Conservation (phyloP, 306 rosid species). For the Fragaria ananassa region DNA sequence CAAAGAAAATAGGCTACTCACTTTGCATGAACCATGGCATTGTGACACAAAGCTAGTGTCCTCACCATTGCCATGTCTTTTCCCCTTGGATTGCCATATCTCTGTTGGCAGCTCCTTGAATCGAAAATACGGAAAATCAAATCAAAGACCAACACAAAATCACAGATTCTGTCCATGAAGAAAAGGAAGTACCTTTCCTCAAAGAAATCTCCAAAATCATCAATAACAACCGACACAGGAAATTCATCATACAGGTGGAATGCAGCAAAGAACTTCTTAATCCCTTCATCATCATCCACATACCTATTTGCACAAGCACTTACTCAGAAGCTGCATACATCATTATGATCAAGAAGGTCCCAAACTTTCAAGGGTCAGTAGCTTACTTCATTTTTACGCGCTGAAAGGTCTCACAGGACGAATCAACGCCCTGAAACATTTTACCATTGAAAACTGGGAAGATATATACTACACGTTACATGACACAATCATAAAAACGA, state of each 20-base stretch:
- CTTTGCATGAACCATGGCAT: slow-evolving; percentile 72
- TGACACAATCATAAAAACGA: background rate
- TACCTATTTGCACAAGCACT: slow-evolving; percentile 38
- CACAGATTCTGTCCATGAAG: background rate
- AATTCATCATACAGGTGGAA: slow-evolving; percentile 60
- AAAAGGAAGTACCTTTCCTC: slow-evolving; percentile 44
- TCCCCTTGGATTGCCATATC: slow-evolving; percentile 60
- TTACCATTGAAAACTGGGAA: background rate
- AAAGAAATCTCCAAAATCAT: slow-evolving; percentile 83
- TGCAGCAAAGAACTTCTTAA: slow-evolving; percentile 83
- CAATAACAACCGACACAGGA: slow-evolving; percentile 68
- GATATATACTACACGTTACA: background rate
- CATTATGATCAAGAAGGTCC: background rate
- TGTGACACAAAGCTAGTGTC: slow-evolving; percentile 74
- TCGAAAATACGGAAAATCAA: background rate
- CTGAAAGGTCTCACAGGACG: slow-evolving; percentile 57
- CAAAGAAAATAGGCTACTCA: slow-evolving; percentile 24
- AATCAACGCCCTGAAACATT: slow-evolving; percentile 56
- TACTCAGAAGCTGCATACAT: background rate
- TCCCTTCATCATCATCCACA: slow-evolving; percentile 67
- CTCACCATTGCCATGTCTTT: slow-evolving; percentile 86
- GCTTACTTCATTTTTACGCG: slow-evolving; percentile 74
- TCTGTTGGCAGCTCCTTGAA: slow-evolving; percentile 70
- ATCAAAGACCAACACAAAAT: background rate
- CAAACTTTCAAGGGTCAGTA: background rate